A percentile compares a stretch with the other conserved stretches of the same genome.
Evolutionary conservation across 108 stramenopile species (phyloP).

Genomic region (Nannochloropsis oceanica): DNA sequence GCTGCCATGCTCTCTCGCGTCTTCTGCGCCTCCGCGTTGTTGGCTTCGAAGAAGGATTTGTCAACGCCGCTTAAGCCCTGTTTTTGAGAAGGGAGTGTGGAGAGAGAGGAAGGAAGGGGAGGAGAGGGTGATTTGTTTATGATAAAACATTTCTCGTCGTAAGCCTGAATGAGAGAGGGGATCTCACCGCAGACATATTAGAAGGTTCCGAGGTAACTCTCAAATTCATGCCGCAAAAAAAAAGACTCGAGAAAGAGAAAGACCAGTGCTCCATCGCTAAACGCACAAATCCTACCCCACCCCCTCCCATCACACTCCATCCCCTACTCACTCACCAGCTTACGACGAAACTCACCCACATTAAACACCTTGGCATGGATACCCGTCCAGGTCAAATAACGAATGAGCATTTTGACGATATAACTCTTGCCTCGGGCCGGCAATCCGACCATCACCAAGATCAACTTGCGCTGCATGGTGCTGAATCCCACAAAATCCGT

Average conservation of each 20-base stretch:
- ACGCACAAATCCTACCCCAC: too few relatives aligned
- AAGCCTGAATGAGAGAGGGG: too few relatives aligned
- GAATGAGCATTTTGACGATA: conserved; percentile 43
- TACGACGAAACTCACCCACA: conserved; percentile 36
- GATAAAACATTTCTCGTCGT: too few relatives aligned
- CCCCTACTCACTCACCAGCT: not conserved
- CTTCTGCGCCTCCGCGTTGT: conserved; percentile 14
- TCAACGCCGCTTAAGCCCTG: conserved; percentile 27
- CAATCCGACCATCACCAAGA: conserved; percentile 33
- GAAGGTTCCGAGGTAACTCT: too few relatives aligned
- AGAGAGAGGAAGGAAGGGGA: not conserved
- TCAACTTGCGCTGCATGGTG: conserved; percentile 28
- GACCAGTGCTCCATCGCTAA: too few relatives aligned
- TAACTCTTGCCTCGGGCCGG: conserved; percentile 42
- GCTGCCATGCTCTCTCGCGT: conserved; percentile 7
- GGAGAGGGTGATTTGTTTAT: not conserved
- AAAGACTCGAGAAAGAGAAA: too few relatives aligned
- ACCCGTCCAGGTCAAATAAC: conserved; percentile 41
- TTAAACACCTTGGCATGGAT: conserved; percentile 37
- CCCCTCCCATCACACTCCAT: too few relatives aligned
- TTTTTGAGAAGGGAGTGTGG: not conserved
- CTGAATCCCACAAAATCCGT: conserved; percentile 12
- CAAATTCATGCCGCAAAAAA: too few relatives aligned
- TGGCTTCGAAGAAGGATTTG: conserved; percentile 26
- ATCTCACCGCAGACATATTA: too few relatives aligned